Base-by-base conservation (phyloP, 441 rosid genomes). In the Adansonia rubrostipa region DNA sequence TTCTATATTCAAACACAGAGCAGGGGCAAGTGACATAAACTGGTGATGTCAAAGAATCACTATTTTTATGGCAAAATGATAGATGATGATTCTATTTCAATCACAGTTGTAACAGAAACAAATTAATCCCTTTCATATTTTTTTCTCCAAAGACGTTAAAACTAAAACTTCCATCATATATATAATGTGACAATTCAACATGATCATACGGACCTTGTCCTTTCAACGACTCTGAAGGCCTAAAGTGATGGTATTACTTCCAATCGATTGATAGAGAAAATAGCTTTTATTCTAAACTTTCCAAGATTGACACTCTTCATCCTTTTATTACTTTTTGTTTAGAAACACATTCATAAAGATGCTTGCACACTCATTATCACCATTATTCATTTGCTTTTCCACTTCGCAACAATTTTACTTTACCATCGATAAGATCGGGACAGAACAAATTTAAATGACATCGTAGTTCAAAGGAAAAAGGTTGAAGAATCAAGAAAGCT, bases 381-480 rank as follows among this genome's bases (percentile, higher is more conserved):
- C 58, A 24, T 50, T 22, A 28, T 24, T 68, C 9, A 70, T 51
- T 24, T 14, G 22, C 7, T 20, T 50, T 70, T 69, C 58, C 72
- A 45, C 72, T 20, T n/a, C 13, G 2, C 56, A 71, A 53, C 9
- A 54, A 33, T 53, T 51, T 53, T 71, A 71, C 48, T 28, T 33
- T 5, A 40, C 40, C 76, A 6, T 54, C 74, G 9, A 36, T 6
- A 40, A 17, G 17, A 44, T 19, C 40, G n/a, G 54, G 56, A 42
- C 13, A 73, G 68, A 74, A 44, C 5, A 58, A 65, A 65, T n/a
- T 65, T n/a, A 22, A 47, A 65, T 65, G 70, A 65, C 13, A 40
- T 65, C 5, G 4, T 40, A 33, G 36, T 33, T 33, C 3, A 33
- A 33, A 33, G 36, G 36, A 3, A 33, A 33, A 33, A 33, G 36